These are phyloP conservation scores for Blastobotrys malaysiensis DNA, from an alignment of 1,139 yeast genomes.

Conservation along the genomic window DNA sequence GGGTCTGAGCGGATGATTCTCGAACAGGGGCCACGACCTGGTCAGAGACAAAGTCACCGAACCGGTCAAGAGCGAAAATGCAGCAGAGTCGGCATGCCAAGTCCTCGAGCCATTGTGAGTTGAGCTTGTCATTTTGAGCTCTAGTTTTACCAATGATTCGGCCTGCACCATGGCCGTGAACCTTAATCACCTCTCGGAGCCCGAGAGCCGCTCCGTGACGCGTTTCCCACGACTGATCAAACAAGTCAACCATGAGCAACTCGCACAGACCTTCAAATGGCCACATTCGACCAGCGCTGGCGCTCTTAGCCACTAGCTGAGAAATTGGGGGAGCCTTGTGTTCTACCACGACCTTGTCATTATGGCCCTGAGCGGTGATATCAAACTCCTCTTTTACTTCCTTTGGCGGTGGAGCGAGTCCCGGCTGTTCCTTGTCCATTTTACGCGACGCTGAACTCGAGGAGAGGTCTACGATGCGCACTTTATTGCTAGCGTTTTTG, in stretches of 20 bases:
- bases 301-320: slow-evolving; percentile 66
- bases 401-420: background rate
- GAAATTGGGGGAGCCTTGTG: slow-evolving; percentile 63
- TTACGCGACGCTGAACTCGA: slow-evolving; percentile 70
- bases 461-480: slow-evolving; percentile 64
- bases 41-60: slow-evolving; percentile 96
- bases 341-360: slow-evolving; percentile 79
- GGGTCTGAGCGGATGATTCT: slow-evolving; percentile 92
- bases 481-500: slow-evolving; percentile 51
- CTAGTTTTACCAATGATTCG: slow-evolving; percentile 59
- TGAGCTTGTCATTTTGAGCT: slow-evolving; percentile 59
- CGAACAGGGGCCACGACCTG: slow-evolving; percentile 98
- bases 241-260: slow-evolving; percentile 68
- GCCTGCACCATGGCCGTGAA: slow-evolving; percentile 86
- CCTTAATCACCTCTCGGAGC: slow-evolving; percentile 74
- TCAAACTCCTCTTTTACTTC: slow-evolving; percentile 18
- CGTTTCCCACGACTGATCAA: slow-evolving; percentile 86
- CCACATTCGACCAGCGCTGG: slow-evolving; percentile 81
- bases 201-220: slow-evolving; percentile 97
- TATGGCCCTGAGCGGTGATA: slow-evolving; percentile 74
- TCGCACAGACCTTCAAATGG: slow-evolving; percentile 97
- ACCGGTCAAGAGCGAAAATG: slow-evolving; percentile 85
- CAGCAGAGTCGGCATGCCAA: slow-evolving; percentile 81
- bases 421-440: slow-evolving; percentile 25
- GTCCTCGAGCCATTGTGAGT: slow-evolving; percentile 75